Percentiles rank a stretch among this genome's conserved stretches.
phyloP scores from a whole-genome alignment of 495 filamentous ascomycete genomes.

The Hypoxylon rickii region DNA sequence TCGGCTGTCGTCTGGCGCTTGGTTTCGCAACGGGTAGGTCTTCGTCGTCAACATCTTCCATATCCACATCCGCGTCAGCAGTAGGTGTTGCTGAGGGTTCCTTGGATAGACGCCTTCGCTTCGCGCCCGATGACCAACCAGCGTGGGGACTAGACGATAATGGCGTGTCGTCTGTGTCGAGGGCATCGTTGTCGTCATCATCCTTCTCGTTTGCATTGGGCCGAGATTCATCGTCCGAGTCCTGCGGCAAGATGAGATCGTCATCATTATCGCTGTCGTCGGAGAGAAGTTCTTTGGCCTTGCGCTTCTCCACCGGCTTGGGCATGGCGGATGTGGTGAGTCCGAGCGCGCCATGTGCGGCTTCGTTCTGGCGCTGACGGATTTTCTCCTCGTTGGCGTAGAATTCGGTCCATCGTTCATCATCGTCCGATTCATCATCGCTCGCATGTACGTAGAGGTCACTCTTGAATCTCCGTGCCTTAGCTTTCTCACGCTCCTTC shows the following conservation, averaged over 20 bases:
- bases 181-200: constrained; percentile 38
- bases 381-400: constrained; percentile 59
- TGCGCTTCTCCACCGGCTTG: constrained; percentile 30
- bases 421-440: constrained; percentile 78
- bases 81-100: constrained; percentile 21
- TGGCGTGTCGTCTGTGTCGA: constrained; percentile 35
- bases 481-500: constrained; percentile 64
- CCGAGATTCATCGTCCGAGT: constrained; percentile 29
- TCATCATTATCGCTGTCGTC: constrained; percentile 42
- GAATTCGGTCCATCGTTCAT: constrained; percentile 67
- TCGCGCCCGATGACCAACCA: constrained; percentile 15
- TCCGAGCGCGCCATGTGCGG: constrained; percentile 25
- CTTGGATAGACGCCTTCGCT: constrained; percentile 34
- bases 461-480: constrained; percentile 79
- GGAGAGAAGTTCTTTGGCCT: constrained; percentile 21
- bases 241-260: constrained; percentile 24
- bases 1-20: constrained; percentile 39
- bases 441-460: constrained; percentile 76
- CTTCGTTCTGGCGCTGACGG: constrained; percentile 48
- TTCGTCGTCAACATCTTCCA: constrained; percentile 40
- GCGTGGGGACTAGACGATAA: constrained; percentile 35
- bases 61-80: constrained; percentile 32
- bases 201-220: constrained; percentile 21
- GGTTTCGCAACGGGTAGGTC: constrained; percentile 36
- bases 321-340: constrained; percentile 13